A percentile compares a stretch with the other conserved stretches of the same genome.
phyloP scores from a whole-genome alignment of 768 basidiomycete genomes.

The Astraeus odoratus region DNA sequence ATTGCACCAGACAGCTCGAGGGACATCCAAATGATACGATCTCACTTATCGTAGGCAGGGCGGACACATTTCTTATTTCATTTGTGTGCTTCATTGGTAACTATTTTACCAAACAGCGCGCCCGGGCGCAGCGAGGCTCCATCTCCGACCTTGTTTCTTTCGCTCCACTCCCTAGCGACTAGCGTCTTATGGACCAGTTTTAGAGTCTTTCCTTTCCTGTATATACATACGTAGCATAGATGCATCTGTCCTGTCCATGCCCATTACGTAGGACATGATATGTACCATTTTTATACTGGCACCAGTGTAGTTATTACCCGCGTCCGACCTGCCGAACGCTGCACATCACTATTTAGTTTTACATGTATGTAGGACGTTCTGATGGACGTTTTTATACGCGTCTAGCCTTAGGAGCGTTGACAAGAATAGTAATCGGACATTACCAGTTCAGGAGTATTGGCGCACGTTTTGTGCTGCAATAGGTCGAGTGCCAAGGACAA shows the following conservation, averaged over 20 bases:
- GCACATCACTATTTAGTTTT: background rate
- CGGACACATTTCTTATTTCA: background rate
- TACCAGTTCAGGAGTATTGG: too few relatives aligned
- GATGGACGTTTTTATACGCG: too few relatives aligned
- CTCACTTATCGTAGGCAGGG: slow-evolving; percentile 12
- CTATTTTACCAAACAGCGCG: background rate
- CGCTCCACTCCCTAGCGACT: background rate
- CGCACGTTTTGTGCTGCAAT: too few relatives aligned
- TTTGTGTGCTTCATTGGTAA: background rate
- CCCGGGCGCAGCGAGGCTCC: background rate
- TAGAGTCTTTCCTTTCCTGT: background rate
- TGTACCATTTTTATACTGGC: background rate
- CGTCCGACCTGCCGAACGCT: background rate
- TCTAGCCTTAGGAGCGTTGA: too few relatives aligned
- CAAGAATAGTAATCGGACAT: too few relatives aligned
- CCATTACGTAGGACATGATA: background rate
- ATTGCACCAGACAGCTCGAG: slow-evolving; percentile 15
- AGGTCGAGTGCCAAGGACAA: too few relatives aligned
- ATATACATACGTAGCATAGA: slow-evolving; percentile 3
- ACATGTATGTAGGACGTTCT: background rate
- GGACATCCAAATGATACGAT: slow-evolving; percentile 16
- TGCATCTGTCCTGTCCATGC: background rate
- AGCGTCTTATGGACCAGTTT: background rate
- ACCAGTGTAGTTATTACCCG: background rate
- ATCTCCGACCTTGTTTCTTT: background rate